Evolutionary conservation across 2,329 filamentous ascomycete species (phyloP).

Genomic region (Penicillium sp.): DNA sequence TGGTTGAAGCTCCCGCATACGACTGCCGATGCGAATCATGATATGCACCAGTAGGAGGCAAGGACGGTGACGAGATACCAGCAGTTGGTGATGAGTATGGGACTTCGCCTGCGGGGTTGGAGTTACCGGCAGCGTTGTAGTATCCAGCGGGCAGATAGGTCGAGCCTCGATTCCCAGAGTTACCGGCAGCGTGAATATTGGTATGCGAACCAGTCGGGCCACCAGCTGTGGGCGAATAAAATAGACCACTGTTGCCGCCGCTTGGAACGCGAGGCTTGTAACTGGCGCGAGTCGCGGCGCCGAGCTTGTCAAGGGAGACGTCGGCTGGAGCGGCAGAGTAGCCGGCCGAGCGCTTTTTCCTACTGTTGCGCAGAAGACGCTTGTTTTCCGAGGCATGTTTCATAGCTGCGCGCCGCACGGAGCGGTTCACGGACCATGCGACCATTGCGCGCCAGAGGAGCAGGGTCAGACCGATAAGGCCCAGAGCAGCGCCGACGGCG

Average conservation of each 20-base stretch:
- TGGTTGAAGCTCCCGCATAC: slow-evolving; percentile 48
- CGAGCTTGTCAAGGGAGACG: slow-evolving; percentile 58
- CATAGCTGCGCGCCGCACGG: slow-evolving; percentile 81
- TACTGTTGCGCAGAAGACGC: slow-evolving; percentile 57
- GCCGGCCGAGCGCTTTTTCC: slow-evolving; percentile 38
- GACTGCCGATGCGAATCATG: slow-evolving; percentile 32
- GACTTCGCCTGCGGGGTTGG: slow-evolving; percentile 46
- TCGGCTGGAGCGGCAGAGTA: slow-evolving; percentile 33
- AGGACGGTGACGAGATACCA: slow-evolving; percentile 57
- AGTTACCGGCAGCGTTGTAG: slow-evolving; percentile 73
- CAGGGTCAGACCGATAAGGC: slow-evolving; percentile 77
- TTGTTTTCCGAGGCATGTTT: slow-evolving; percentile 74
- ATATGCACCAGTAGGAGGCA: slow-evolving; percentile 48
- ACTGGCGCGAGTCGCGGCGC: slow-evolving; percentile 37
- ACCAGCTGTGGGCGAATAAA: slow-evolving; percentile 91
- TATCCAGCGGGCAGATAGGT: slow-evolving; percentile 84
- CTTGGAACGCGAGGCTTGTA: slow-evolving; percentile 43
- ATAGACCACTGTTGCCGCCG: slow-evolving; percentile 72
- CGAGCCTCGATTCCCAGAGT: slow-evolving; percentile 65
- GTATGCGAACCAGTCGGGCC: slow-evolving; percentile 50
- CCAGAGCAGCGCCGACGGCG: slow-evolving; percentile 83
- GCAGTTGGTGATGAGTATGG: slow-evolving; percentile 58
- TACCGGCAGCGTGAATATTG: slow-evolving; percentile 36
- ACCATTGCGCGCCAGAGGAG: slow-evolving; percentile 86
- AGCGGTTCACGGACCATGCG: slow-evolving; percentile 88